Evolutionary conservation across 148 eudicot species (phyloP).

Genomic region (Mesembryanthemum crystallinum): DNA sequence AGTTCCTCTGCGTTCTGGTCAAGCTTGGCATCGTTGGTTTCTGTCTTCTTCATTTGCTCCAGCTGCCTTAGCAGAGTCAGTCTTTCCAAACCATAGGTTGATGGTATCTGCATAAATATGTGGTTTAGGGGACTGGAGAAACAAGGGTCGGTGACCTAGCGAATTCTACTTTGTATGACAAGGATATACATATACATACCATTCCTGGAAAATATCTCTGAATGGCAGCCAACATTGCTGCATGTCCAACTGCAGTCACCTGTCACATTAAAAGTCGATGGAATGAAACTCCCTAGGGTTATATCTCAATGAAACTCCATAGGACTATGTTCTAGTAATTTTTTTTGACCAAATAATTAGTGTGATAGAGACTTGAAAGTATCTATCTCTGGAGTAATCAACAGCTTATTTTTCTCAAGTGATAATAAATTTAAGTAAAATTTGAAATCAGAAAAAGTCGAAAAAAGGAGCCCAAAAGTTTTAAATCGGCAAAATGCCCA

Average conservation of each 20-base stretch:
- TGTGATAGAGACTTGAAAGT: slow-evolving; percentile 3
- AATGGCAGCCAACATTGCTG: slow-evolving; percentile 96
- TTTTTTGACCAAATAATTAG: slow-evolving; percentile 5
- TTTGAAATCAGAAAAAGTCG: not conserved
- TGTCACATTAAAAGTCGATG: slow-evolving; percentile 26
- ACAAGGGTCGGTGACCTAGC: not conserved
- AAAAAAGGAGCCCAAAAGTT: not conserved
- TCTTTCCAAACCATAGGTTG: slow-evolving; percentile 88
- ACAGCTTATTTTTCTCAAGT: not conserved
- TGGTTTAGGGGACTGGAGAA: not conserved
- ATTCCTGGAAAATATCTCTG: slow-evolving; percentile 87
- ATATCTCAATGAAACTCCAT: not conserved
- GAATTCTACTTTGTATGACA: not conserved
- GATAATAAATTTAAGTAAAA: too few relatives aligned
- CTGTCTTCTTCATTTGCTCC: slow-evolving; percentile 79
- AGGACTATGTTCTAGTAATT: not conserved
- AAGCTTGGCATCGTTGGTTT: slow-evolving; percentile 43
- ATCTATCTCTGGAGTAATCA: not conserved
- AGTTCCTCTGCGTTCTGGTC: slow-evolving; percentile 52
- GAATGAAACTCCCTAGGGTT: slow-evolving; percentile 8
- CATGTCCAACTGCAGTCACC: slow-evolving; percentile 99
- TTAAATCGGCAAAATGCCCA: not conserved
- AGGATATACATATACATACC: slow-evolving; percentile 43
- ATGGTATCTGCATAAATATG: slow-evolving; percentile 60
- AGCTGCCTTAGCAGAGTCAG: slow-evolving; percentile 83